Base-by-base conservation (phyloP, 2,329 filamentous ascomycete species). In the Microcyclospora pomicola region DNA sequence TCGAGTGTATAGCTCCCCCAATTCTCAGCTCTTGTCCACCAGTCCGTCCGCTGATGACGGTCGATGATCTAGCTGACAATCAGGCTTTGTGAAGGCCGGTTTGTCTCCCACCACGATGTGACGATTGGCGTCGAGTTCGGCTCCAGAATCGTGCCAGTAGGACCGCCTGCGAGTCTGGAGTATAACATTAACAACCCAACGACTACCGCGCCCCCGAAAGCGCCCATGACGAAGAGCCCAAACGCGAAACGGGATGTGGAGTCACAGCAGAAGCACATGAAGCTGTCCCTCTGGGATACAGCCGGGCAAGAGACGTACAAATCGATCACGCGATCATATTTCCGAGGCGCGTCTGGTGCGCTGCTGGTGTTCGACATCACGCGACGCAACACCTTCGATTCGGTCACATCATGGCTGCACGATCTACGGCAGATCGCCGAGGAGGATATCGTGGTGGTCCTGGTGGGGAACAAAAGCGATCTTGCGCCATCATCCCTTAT, bases 291-390 rank as follows among this genome's bases (percentile, higher is more conserved):
- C 9, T 96, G 88, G 88, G 88, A 95, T 58, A 96, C 88, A 1
- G 88, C 88, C 12, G 88, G 88, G 16, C 88, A 96, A 61, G 88
- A 96, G 66, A 94, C 86, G 10, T 96, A 96, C 69, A 95, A 95
- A 61, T 88, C 82, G 33, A 91, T 96, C 42, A 96, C 88, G 7
- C 72, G 88, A 38, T 91, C 82, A 44, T 95, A 95, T 65, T 94
- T 94, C 63, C 80, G 87, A 37, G 87, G 86, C 52, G 78, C 79
- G 30, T 76, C 72, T 0, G 79, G 79, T 27, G 79, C 79, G 5
- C 71, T 98, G 11, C 75, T 98, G 16, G 91, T 98, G 44, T 98
- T 95, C 57, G 91, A 98, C 61, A 88, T 98, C 48, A 83, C 83
- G 19, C 75, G 91, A 41, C 77, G 78, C 35, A 71, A 77, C 36